phyloP scores from a whole-genome alignment of 1,284 basidiomycete genomes.

The Irpex lacteus region DNA sequence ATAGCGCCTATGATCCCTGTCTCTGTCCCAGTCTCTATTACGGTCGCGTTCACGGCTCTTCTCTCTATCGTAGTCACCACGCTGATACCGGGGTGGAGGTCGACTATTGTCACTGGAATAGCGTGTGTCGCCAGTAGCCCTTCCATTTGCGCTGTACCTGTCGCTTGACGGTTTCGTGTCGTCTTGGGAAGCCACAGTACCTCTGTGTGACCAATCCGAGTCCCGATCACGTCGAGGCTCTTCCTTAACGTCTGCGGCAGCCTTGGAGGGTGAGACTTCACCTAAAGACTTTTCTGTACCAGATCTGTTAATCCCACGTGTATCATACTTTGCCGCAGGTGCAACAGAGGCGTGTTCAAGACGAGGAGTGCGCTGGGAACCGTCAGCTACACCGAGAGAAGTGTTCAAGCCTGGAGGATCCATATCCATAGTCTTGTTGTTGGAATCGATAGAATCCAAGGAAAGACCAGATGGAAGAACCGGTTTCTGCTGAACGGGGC shows the following conservation, averaged over 20 bases:
- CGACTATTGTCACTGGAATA: conserved; percentile 13
- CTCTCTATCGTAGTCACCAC: conserved; percentile 12
- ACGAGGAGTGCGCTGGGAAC: neutral
- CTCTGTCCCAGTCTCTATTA: conserved; percentile 25
- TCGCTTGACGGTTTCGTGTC: conserved; percentile 19
- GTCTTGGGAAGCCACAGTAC: conserved; percentile 15
- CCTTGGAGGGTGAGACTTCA: conserved; percentile 17
- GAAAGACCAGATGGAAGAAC: neutral
- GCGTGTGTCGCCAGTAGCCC: conserved; percentile 12
- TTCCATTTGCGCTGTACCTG: conserved; percentile 14
- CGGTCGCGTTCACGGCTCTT: conserved; percentile 25
- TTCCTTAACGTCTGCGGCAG: conserved; percentile 21
- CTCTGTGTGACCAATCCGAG: conserved; percentile 20
- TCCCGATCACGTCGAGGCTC: conserved; percentile 17
- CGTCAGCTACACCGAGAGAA: conserved; percentile 1
- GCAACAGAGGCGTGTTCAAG: conserved; percentile 3
- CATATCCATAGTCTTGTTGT: conserved; percentile 14
- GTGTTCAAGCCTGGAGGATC: conserved; percentile 17
- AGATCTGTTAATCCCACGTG: conserved; percentile 8
- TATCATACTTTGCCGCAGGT: conserved; percentile 12
- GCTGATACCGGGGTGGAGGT: conserved; percentile 17
- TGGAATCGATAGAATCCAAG: conserved; percentile 3
- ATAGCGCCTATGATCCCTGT: conserved; percentile 21
- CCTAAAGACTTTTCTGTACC: conserved; percentile 19
- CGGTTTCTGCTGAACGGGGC: neutral